These are phyloP conservation scores for Sungouiella blattae DNA, from an alignment of 805 yeast species.

Conservation along the genomic window DNA sequence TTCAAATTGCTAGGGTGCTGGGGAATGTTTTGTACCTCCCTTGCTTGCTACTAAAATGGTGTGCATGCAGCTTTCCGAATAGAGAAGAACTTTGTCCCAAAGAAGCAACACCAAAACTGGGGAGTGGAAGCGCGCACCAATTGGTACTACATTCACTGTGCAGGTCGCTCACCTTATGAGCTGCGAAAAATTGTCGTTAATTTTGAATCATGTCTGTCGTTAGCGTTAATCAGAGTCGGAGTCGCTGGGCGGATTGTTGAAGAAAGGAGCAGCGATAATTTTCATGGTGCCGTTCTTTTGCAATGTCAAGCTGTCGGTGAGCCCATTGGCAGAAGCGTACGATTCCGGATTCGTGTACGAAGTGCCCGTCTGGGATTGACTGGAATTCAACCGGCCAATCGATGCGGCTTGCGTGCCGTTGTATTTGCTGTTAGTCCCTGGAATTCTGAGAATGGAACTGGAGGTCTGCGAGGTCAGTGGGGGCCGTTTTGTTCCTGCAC, in stretches of 20 bases:
- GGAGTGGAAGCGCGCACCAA: no score
- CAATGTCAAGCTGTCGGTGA: conserved; percentile 10
- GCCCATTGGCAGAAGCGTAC: conserved; percentile 7
- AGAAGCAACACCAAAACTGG: no score
- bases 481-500: conserved; percentile 10
- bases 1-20: no score
- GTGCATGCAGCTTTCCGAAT: no score
- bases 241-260: conserved; percentile 37
- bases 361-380: conserved; percentile 5
- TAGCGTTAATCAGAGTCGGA: conserved; percentile 21
- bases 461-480: conserved; percentile 17
- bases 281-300: conserved; percentile 17
- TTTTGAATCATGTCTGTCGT: no score
- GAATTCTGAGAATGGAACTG: conserved; percentile 6
- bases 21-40: no score
- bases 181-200: no score
- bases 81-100: no score
- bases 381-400: conserved; percentile 1
- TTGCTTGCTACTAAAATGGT: no score
- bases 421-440: background rate
- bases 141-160: no score
- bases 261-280: conserved; percentile 36
- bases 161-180: no score
- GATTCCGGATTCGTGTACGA: conserved; percentile 8
- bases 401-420: background rate